Conservation (phyloP, 2,329 filamentous ascomycete species). For the Chlorencoelia australis region DNA sequence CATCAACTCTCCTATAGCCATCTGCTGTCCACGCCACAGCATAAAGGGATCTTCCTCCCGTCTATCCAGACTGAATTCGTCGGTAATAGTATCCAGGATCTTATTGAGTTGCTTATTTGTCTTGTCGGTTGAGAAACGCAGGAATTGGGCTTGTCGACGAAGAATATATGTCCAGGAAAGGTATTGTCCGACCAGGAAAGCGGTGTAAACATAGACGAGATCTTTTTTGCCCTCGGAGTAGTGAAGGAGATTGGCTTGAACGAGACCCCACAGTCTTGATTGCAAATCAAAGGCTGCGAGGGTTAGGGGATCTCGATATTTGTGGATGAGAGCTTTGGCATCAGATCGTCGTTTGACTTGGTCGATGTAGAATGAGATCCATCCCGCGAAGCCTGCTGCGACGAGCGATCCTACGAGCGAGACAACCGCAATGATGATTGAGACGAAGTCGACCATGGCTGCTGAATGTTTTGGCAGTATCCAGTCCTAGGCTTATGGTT, state of each 20-base stretch:
- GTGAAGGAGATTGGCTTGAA: slow-evolving; percentile 11
- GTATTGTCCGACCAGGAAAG: slow-evolving; percentile 20
- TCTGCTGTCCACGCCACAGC: slow-evolving; percentile 22
- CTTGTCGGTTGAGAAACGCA: slow-evolving; percentile 18
- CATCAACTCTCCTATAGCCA: slow-evolving; percentile 22
- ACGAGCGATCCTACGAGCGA: slow-evolving; percentile 20
- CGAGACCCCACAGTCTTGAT: slow-evolving; percentile 17
- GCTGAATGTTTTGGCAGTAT: neutral
- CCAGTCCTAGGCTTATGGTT: too few relatives aligned
- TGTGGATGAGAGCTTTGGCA: slow-evolving; percentile 18
- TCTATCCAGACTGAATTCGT: slow-evolving; percentile 10
- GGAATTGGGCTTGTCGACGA: slow-evolving; percentile 19
- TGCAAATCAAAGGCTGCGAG: slow-evolving; percentile 19
- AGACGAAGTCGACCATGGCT: slow-evolving; percentile 17
- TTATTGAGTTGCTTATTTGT: slow-evolving; percentile 15
- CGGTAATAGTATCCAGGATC: slow-evolving; percentile 13
- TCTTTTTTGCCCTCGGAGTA: slow-evolving; percentile 14
- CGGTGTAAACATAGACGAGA: slow-evolving; percentile 17
- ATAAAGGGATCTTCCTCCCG: slow-evolving; percentile 18
- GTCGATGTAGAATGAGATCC: slow-evolving; percentile 21
- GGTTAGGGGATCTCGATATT: slow-evolving; percentile 21
- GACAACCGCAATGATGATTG: slow-evolving; percentile 19
- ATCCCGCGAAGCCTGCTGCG: slow-evolving; percentile 20
- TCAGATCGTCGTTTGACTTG: slow-evolving; percentile 17
- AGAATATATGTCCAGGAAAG: slow-evolving; percentile 21